Percentiles rank a stretch among this genome's conserved stretches.
Evolutionary conservation across 441 rosid genomes (phyloP).

Genomic region (Corymbia calophylla): DNA sequence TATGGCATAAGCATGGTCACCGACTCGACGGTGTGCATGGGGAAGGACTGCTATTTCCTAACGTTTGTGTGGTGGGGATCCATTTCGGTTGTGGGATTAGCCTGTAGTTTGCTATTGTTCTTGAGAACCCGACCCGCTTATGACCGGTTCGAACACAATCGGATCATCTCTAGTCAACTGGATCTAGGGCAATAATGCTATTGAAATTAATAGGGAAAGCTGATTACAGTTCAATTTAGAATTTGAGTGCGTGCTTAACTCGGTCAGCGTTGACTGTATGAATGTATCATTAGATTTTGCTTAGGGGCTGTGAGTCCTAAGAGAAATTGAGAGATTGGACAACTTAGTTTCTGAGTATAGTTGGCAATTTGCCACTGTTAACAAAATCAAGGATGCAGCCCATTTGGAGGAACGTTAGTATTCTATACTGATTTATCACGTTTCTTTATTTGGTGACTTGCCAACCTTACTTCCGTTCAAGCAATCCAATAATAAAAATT

Average conservation of each 20-base stretch:
- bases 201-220: not conserved
- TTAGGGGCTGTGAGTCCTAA: not conserved
- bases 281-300: not conserved
- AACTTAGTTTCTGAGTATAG: not conserved
- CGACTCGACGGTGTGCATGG: constrained; percentile 72
- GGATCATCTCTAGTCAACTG: constrained; percentile 10
- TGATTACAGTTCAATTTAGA: not conserved
- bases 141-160: constrained; percentile 58
- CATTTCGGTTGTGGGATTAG: constrained; percentile 63
- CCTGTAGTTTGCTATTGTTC: constrained; percentile 58
- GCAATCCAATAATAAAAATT: not conserved
- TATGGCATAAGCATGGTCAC: not conserved
- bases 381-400: not conserved
- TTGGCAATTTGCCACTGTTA: not conserved
- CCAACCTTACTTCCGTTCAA: not conserved
- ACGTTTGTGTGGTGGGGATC: constrained; percentile 93
- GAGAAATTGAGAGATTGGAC: not conserved
- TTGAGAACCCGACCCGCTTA: constrained; percentile 83
- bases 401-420: not conserved
- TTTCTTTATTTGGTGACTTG: not conserved
- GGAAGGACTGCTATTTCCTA: constrained; percentile 63
- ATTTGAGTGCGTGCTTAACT: not conserved
- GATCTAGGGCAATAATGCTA: not conserved
- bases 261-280: not conserved
- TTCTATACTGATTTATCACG: not conserved